Conservation (phyloP, 1,284 basidiomycete genomes). For the Austroboletus novae-zelandiae region DNA sequence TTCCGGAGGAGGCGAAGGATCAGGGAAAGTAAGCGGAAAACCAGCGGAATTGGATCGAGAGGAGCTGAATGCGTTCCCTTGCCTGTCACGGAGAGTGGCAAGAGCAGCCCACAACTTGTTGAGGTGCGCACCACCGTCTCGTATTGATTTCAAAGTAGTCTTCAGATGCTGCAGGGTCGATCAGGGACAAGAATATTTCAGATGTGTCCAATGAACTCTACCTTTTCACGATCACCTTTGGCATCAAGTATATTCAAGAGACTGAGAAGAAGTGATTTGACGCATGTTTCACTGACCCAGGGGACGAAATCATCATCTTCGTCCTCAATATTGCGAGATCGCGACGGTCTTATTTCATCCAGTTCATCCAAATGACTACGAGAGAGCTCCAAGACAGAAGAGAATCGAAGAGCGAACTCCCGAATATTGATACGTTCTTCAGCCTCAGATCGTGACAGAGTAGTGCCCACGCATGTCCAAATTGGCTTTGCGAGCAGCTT, state of each 20-base stretch:
- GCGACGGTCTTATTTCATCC: conserved; percentile 50
- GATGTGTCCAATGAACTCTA: conserved; percentile 27
- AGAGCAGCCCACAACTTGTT: conserved; percentile 61
- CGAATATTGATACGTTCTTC: conserved; percentile 66
- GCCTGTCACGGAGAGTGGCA: conserved; percentile 42
- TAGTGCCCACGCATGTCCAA: conserved; percentile 51
- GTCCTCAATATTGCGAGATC: conserved; percentile 35
- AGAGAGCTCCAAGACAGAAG: conserved; percentile 49
- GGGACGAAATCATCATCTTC: conserved; percentile 41
- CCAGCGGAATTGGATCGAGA: conserved; percentile 21
- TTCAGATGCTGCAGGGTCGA: conserved; percentile 39
- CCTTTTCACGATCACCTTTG: conserved; percentile 41
- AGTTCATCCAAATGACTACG: conserved; percentile 61
- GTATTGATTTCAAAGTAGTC: conserved; percentile 49
- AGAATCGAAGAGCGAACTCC: conserved; percentile 70
- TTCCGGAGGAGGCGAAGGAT: conserved; percentile 52
- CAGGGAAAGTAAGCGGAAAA: conserved; percentile 42
- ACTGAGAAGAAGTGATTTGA: conserved; percentile 58
- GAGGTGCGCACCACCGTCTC: conserved; percentile 50
- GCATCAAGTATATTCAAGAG: conserved; percentile 53
- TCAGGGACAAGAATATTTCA: conserved; percentile 1
- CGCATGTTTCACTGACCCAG: conserved; percentile 64
- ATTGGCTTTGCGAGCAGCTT: conserved; percentile 37
- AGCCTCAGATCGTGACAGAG: conserved; percentile 45
- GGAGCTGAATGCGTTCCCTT: conserved; percentile 17